These are phyloP conservation scores for Dactylellina drechsleri DNA, from an alignment of 2,329 filamentous ascomycete genomes.

Conservation along the genomic window DNA sequence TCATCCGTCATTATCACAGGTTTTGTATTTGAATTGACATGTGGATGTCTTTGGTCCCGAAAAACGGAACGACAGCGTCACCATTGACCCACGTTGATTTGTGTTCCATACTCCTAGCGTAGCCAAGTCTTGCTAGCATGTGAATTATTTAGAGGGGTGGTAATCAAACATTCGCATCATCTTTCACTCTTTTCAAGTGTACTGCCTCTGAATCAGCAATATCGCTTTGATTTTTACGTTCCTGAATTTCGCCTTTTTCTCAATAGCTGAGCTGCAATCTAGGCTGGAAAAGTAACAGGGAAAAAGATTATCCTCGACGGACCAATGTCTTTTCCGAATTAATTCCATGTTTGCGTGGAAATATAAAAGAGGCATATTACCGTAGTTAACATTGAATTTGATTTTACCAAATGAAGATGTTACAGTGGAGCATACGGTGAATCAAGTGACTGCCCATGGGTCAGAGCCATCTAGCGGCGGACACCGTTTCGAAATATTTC, in stretches of 20 bases:
- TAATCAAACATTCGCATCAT: conserved; percentile 51
- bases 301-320: conserved; percentile 6
- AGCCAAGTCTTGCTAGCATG: conserved; percentile 30
- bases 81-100: conserved; percentile 32
- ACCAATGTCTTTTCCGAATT: conserved; percentile 34
- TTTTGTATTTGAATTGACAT: conserved; percentile 53
- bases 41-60: conserved; percentile 51
- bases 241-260: conserved; percentile 45
- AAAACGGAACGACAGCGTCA: conserved; percentile 49
- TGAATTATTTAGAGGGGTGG: conserved; percentile 45
- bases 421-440: conserved; percentile 28
- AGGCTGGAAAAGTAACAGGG: conserved; percentile 40
- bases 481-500: conserved; percentile 43
- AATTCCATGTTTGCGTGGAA: conserved; percentile 35
- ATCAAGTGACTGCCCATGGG: conserved; percentile 32
- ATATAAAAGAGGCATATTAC: conserved; percentile 26
- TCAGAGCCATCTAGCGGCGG: conserved; percentile 9
- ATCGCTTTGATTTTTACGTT: conserved; percentile 35
- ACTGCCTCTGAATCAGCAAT: conserved; percentile 46
- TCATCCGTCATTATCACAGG: conserved; percentile 36
- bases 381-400: conserved; percentile 6
- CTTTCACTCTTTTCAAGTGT: conserved; percentile 34
- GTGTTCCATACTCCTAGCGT: not conserved
- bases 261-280: conserved; percentile 50
- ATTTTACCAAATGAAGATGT: conserved; percentile 40